These are phyloP conservation scores for Colletotrichum brevisporum DNA, from an alignment of 2,329 filamentous ascomycete species.

Conservation along the genomic window DNA sequence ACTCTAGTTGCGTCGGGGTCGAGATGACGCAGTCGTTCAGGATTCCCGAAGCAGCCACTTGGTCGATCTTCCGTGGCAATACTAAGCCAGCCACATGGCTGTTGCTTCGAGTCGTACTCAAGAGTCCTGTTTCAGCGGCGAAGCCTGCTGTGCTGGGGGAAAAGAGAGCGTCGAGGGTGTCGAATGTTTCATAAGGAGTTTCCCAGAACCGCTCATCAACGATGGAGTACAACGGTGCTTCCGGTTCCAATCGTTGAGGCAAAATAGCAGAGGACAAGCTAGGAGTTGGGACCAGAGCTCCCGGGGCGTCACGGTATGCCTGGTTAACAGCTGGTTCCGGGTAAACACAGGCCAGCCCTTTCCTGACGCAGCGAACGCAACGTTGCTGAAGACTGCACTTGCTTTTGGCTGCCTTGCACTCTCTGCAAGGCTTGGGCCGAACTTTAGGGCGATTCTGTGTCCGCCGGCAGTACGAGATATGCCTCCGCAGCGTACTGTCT, in stretches of 20 bases:
- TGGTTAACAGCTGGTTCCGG: neutral
- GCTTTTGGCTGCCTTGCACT: conserved; percentile 34
- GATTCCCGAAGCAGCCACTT: neutral
- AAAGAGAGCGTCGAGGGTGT: neutral
- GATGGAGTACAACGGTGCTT: neutral
- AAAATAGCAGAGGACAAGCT: neutral
- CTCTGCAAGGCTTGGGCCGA: conserved; percentile 30
- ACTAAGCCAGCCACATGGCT: neutral
- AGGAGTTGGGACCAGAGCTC: neutral
- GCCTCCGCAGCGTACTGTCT: conserved; percentile 27
- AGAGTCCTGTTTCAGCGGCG: too few relatives aligned
- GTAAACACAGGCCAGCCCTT: conserved; percentile 31
- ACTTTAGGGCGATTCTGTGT: conserved; percentile 11
- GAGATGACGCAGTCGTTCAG: conserved; percentile 8
- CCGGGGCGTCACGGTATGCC: neutral
- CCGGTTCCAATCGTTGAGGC: neutral
- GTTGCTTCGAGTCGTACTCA: neutral
- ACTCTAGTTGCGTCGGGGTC: conserved; percentile 1
- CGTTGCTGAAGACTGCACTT: conserved; percentile 30
- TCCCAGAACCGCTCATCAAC: neutral
- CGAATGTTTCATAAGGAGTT: neutral
- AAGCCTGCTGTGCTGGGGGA: neutral
- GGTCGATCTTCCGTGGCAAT: neutral
- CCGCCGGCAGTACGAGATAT: conserved; percentile 29
- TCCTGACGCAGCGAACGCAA: conserved; percentile 31